Conservation (phyloP, 495 filamentous ascomycete species). For the Penicillium samsonianum region DNA sequence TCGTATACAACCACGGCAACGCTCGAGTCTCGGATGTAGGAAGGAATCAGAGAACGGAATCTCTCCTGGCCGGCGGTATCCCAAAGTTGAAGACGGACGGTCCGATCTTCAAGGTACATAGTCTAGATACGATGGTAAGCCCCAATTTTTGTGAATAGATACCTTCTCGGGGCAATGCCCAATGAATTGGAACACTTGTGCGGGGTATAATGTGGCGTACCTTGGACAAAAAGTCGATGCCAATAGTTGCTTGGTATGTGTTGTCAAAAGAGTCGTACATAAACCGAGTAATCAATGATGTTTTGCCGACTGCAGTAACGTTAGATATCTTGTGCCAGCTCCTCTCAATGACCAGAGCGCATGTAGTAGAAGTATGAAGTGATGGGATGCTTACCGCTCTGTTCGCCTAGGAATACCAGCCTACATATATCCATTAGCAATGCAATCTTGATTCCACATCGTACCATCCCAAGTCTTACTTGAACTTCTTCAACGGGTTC, state of each 20-base stretch:
- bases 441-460: background rate
- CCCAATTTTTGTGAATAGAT: background rate
- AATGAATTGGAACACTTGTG: background rate
- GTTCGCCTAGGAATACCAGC: constrained; percentile 94
- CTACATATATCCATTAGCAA: constrained; percentile 47
- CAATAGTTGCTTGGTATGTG: constrained; percentile 99
- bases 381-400: constrained; percentile 71
- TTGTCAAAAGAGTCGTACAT: constrained; percentile 99
- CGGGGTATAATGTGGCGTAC: constrained; percentile 43
- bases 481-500: constrained; percentile 99
- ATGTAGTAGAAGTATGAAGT: constrained; percentile 2
- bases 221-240: constrained; percentile 99
- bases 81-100: constrained; percentile 96
- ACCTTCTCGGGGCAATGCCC: background rate
- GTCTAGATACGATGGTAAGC: constrained; percentile 57
- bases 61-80: constrained; percentile 97
- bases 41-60: constrained; percentile 94
- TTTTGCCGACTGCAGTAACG: constrained; percentile 81
- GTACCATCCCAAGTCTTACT: constrained; percentile 55
- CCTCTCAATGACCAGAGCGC: background rate
- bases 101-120: constrained; percentile 99
- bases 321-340: constrained; percentile 13
- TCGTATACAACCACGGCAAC: constrained; percentile 99
- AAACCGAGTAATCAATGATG: constrained; percentile 96
- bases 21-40: constrained; percentile 95